These are phyloP conservation scores for Caryocar brasiliense DNA, from an alignment of 441 rosid species.

Conservation along the genomic window DNA sequence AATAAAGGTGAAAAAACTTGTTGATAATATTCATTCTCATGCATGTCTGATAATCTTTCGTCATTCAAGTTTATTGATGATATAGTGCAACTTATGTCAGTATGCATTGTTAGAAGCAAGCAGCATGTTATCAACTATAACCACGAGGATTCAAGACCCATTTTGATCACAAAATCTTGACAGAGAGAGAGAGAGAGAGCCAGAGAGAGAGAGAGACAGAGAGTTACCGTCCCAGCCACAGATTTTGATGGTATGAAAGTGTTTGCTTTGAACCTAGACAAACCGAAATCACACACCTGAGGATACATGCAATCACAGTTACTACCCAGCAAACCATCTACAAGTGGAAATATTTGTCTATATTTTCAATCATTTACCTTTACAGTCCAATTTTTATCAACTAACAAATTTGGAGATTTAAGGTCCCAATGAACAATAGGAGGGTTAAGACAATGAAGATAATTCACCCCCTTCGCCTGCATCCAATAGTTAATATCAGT, in stretches of 20 bases:
- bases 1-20: neutral
- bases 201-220: constrained; percentile 1
- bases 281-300: constrained; percentile 92
- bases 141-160: too few species aligned
- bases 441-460: constrained; percentile 82
- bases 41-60: too few species aligned
- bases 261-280: constrained; percentile 87
- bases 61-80: too few species aligned
- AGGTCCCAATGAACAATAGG: constrained; percentile 97
- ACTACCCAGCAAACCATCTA: neutral
- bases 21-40: too few species aligned
- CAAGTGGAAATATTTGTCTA: neutral
- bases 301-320: constrained; percentile 1
- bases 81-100: too few species aligned
- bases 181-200: too few species aligned
- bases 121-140: too few species aligned
- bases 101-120: too few species aligned
- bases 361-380: constrained; percentile 37
- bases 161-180: too few species aligned
- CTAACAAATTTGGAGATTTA: constrained; percentile 87
- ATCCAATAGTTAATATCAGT: constrained; percentile 15
- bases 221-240: constrained; percentile 91
- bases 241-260: constrained; percentile 91
- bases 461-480: constrained; percentile 96
- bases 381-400: constrained; percentile 89